Evolutionary conservation across 2,329 filamentous ascomycete species (phyloP).

Genomic region (Colletotrichum camelliae): DNA sequence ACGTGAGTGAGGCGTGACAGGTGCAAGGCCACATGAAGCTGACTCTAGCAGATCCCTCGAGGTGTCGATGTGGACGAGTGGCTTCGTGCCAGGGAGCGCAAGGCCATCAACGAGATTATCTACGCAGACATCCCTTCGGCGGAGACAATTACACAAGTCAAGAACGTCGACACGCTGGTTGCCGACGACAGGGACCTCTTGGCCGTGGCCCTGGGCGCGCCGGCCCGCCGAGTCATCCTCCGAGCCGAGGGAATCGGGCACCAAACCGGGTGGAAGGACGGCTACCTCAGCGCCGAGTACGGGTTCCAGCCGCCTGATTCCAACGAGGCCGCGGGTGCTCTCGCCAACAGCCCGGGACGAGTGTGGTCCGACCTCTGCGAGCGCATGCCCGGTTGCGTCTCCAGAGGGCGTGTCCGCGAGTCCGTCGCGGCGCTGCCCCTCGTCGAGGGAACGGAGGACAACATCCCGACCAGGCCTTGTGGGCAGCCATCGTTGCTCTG

Average conservation of each 20-base stretch:
- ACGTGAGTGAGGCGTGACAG: constrained; percentile 29
- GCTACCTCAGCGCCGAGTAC: constrained; percentile 55
- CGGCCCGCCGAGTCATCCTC: constrained; percentile 58
- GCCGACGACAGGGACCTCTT: constrained; percentile 53
- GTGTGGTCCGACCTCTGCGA: constrained; percentile 61
- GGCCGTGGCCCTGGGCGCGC: constrained; percentile 57
- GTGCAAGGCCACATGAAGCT: neutral
- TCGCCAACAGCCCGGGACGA: constrained; percentile 53
- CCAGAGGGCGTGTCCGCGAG: constrained; percentile 54
- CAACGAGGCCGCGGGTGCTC: constrained; percentile 51
- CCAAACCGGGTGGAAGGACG: constrained; percentile 57
- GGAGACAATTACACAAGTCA: constrained; percentile 42
- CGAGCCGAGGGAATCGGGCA: constrained; percentile 58
- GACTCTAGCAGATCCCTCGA: constrained; percentile 43
- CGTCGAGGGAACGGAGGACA: constrained; percentile 52
- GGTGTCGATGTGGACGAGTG: constrained; percentile 51
- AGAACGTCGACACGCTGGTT: constrained; percentile 54
- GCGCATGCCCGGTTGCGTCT: constrained; percentile 57
- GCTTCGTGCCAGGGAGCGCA: constrained; percentile 51
- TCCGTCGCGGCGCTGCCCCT: constrained; percentile 53
- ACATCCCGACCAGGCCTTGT: constrained; percentile 56
- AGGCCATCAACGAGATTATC: constrained; percentile 53
- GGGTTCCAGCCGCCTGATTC: constrained; percentile 58
- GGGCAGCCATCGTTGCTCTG: constrained; percentile 56
- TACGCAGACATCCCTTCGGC: constrained; percentile 48